Base-by-base conservation (phyloP, 2,329 filamentous ascomycete genomes). In the Talaromyces sp. region DNA sequence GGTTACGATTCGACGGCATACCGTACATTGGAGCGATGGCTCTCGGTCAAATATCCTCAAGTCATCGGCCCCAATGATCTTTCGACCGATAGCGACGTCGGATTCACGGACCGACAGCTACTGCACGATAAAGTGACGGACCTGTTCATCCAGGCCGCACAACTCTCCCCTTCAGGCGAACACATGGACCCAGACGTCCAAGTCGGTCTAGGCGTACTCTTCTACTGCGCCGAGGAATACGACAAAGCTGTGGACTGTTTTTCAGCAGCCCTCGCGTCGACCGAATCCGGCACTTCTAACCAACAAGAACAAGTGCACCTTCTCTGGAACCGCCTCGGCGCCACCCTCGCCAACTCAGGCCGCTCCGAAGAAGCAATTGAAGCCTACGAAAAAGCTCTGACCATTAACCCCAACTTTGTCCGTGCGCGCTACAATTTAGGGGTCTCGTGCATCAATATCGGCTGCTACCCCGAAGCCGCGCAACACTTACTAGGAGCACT, bases 231-330 rank as follows among this genome's bases (percentile, higher is more conserved):
- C 33, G 95, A 99, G 77, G 93, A 98, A 73, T 98, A 97, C 80
- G 91, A 95, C 74, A 99, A 99, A 80, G 95, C 95, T 0, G 93
- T 99, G 40, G 95, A 99, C 81, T 99, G 96, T 82, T 99, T 99
- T 84, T 90, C 89, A 62, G 88, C 93, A 0, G 93, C 96, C 0
- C 86, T 99, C 25, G 90, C 91, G 64, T 91, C 87, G 25, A 92
- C 91, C 0, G 92, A 96, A 76, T 84, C 88, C 39, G 95, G 95
- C 63, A 86, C 86, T 8, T 89, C 88, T 64, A 98, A 97, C 79
- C 88, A 91, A 66, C 86, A 88, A 70, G 88, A 89, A 71, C 92
- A 97, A 77, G 82, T 97, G 1, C 95, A 98, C 73, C 86, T 99
- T 21, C 87, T 99, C 33, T 99, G 95, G 95, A 99, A 99, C 81